These are phyloP conservation scores for Phytophthora niederhauseri DNA, from an alignment of 352 stramenopile species.

Conservation along the genomic window DNA sequence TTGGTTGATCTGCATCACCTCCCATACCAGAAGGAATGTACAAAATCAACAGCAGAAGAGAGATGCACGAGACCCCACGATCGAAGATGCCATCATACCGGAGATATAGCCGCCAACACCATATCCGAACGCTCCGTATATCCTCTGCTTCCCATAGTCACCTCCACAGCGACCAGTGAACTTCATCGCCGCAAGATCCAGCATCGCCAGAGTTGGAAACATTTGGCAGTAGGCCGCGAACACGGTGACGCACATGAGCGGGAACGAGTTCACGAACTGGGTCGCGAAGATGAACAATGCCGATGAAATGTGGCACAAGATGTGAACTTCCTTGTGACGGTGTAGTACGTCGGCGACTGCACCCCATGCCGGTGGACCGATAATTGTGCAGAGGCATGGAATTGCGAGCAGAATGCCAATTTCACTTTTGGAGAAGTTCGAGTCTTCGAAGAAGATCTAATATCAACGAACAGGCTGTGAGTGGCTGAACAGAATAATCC, in stretches of 20 bases:
- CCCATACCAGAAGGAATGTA: constrained; percentile 39
- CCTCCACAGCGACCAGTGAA: constrained; percentile 47
- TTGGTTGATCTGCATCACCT: constrained; percentile 8
- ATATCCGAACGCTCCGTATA: constrained; percentile 62
- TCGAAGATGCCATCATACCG: constrained; percentile 40
- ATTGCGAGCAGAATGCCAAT: constrained; percentile 60
- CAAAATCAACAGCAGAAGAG: constrained; percentile 42
- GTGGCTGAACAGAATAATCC: neutral
- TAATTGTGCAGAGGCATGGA: constrained; percentile 46
- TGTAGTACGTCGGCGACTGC: constrained; percentile 51
- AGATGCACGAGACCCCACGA: constrained; percentile 41
- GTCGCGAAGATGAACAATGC: constrained; percentile 50
- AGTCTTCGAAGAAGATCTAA: constrained; percentile 32
- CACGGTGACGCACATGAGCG: constrained; percentile 39
- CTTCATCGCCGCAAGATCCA: constrained; percentile 59
- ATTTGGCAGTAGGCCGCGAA: constrained; percentile 47
- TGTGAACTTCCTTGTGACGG: constrained; percentile 48
- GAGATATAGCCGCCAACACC: constrained; percentile 54
- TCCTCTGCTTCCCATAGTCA: constrained; percentile 64
- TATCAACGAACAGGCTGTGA: neutral
- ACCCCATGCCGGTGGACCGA: constrained; percentile 54
- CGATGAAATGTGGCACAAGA: constrained; percentile 47
- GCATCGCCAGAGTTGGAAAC: constrained; percentile 42
- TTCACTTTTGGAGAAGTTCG: constrained; percentile 47
- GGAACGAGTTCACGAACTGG: constrained; percentile 46